phyloP scores from a whole-genome alignment of 768 basidiomycete species.

The Hygrocybe coccinea region DNA sequence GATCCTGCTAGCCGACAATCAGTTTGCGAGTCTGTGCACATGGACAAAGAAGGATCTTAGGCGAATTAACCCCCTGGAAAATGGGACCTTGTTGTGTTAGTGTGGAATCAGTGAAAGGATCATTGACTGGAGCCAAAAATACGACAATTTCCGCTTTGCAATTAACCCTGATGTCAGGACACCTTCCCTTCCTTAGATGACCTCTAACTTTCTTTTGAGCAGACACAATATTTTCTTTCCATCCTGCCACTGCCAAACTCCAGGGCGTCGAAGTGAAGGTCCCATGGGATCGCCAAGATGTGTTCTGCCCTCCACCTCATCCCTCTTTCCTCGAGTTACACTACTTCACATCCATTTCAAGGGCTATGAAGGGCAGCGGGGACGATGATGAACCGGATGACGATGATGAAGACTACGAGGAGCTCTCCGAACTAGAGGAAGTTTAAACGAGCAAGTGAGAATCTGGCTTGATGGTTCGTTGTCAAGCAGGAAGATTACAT shows the following conservation, averaged over 20 bases:
- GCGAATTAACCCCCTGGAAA: constrained; percentile 16
- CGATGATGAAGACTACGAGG: constrained; percentile 12
- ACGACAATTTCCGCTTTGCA: constrained; percentile 14
- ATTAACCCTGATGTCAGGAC: constrained; percentile 13
- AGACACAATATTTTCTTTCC: constrained; percentile 18
- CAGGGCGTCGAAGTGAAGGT: constrained; percentile 17
- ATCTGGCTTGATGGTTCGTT: constrained; percentile 6
- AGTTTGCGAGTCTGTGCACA: constrained; percentile 12
- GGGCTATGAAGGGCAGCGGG: constrained; percentile 5
- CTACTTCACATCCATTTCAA: constrained; percentile 15
- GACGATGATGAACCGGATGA: constrained; percentile 12
- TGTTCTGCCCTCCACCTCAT: constrained; percentile 13
- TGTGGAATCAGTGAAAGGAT: no score
- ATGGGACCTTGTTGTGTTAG: constrained; percentile 17
- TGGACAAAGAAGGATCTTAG: constrained; percentile 3
- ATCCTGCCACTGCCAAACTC: constrained; percentile 10
- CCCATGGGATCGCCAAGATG: constrained; percentile 14
- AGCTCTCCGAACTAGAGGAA: constrained; percentile 9
- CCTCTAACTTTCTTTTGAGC: constrained; percentile 15
- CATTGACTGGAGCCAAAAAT: constrained; percentile 13
- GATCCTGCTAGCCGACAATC: constrained; percentile 13
- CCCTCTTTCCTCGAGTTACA: constrained; percentile 14
- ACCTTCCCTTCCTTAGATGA: constrained; percentile 10
- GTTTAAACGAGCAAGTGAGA: neutral
- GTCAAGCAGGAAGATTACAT: no score